A percentile compares a stretch with the other conserved stretches of the same genome.
Conservation (phyloP, 2,329 filamentous ascomycete genomes). For the Colletotrichum tropicicola region DNA sequence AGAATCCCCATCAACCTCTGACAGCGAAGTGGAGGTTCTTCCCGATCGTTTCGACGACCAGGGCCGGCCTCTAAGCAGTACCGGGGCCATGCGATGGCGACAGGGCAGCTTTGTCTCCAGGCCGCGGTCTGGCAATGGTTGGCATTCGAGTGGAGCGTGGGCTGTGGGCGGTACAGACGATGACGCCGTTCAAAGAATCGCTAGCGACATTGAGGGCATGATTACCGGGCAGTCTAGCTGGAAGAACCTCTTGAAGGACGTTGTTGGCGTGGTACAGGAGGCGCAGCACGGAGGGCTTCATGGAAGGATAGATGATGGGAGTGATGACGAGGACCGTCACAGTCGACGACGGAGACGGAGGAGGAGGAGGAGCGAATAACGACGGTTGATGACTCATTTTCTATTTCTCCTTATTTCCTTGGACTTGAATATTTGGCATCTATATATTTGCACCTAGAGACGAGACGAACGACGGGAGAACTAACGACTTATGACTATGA, state of each 20-base stretch:
- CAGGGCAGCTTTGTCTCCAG: conserved; percentile 53
- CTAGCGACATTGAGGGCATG: conserved; percentile 44
- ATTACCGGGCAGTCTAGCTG: conserved; percentile 42
- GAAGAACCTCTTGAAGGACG: conserved; percentile 40
- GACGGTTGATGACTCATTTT: conserved; percentile 7
- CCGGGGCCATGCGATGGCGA: conserved; percentile 39
- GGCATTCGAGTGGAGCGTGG: conserved; percentile 53
- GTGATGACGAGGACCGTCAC: conserved; percentile 30
- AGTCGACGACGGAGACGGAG: conserved; percentile 17
- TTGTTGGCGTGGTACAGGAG: conserved; percentile 36
- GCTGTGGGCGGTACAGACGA: conserved; percentile 53
- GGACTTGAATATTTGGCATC: background rate
- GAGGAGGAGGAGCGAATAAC: conserved; percentile 30
- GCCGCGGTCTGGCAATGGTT: conserved; percentile 41
- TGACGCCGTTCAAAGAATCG: conserved; percentile 49
- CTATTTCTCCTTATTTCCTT: background rate
- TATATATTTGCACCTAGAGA: conserved; percentile 7
- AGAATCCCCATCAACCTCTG: conserved; percentile 36
- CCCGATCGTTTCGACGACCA: conserved; percentile 57
- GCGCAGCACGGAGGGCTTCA: conserved; percentile 20
- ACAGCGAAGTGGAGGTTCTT: conserved; percentile 52
- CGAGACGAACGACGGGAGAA: conserved; percentile 9
- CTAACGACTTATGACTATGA: conserved; percentile 18
- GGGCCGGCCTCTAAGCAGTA: conserved; percentile 49
- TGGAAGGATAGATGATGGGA: conserved; percentile 31